Base-by-base conservation (phyloP, 1,284 basidiomycete species). In the Volvariella volvacea region DNA sequence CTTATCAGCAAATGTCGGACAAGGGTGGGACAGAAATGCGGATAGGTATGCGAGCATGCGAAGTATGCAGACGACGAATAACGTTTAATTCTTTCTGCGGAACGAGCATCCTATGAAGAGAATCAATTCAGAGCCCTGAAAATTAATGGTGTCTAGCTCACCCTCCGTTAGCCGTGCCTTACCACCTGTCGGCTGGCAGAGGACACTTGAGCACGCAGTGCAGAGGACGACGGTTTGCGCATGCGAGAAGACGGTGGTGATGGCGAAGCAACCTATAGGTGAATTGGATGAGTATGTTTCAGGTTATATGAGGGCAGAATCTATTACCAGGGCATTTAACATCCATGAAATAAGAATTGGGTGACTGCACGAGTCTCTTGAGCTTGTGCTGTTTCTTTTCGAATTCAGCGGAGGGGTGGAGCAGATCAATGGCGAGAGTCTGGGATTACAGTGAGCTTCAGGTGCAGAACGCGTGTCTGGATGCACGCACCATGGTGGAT, bases 271-370 rank as follows among this genome's bases (percentile, higher is more conserved):
- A 52, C 90, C 90, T 88, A 59, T 39, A 50, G 6, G 19, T 12
- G 21, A 36, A 48, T 45, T 47, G 43, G 44, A 41, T 31, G 38
- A 43, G 37, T 21, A 33, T n/a, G 19, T 41, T 45, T 41, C 34
- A 43, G 41, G 44, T 46, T 39, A 37, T 34, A 42, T n/a, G 39
- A 47, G 25, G 41, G 42, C 22, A 34, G 21, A 17, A 20, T 22
- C 12, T 20, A 69, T 79, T 52, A 88, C 92, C 91, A 62, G 95
- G 88, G 77, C 95, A 99, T 76, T 99, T 99, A 62, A 99, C 94
- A 67, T 99, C 96, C 96, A 99, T 99, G 76, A 98, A 99, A 76
- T 94, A 98, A 39, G 93, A 96, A 76, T 96, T 92, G 55, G 92
- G 92, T 52, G 84, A 88, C 73, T 97, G 96, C 60, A 99, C 96